Evolutionary conservation across 768 basidiomycete genomes (phyloP).

Genomic region (Lactifluus echinatus): DNA sequence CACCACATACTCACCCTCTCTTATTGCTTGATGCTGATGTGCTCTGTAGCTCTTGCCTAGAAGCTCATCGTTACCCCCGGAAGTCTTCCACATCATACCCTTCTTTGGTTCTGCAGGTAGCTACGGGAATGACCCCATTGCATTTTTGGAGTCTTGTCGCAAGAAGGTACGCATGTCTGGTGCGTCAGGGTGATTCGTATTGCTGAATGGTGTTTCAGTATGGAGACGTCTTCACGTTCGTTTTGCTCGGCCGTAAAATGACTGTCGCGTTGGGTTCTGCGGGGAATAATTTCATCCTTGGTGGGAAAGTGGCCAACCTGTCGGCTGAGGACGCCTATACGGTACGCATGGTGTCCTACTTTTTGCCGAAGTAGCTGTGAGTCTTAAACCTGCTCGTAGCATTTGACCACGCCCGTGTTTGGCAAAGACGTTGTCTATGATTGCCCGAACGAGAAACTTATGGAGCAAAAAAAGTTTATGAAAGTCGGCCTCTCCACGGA

Average conservation of each 20-base stretch:
- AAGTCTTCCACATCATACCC: conserved; percentile 91
- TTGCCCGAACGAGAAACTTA: conserved; percentile 89
- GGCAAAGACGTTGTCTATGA: conserved; percentile 98
- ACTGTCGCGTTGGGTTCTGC: conserved; percentile 87
- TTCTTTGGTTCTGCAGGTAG: conserved; percentile 79
- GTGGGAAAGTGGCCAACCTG: conserved; percentile 85
- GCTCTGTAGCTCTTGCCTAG: conserved; percentile 52
- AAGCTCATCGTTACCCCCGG: conserved; percentile 68
- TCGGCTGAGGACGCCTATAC: conserved; percentile 97
- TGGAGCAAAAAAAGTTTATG: conserved; percentile 99
- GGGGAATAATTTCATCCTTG: conserved; percentile 90
- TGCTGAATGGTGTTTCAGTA: conserved; percentile 43
- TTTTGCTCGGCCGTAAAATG: conserved; percentile 79
- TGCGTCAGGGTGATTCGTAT: neutral
- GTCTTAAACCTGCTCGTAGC: conserved; percentile 36
- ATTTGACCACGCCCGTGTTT: conserved; percentile 89
- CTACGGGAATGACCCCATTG: conserved; percentile 91
- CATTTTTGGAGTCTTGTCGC: conserved; percentile 71
- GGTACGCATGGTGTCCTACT: conserved; percentile 39
- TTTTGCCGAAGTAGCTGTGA: neutral
- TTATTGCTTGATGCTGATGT: conserved; percentile 1
- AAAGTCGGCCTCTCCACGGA: conserved; percentile 92
- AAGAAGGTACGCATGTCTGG: conserved; percentile 53
- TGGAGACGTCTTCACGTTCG: conserved; percentile 95
- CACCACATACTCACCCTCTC: conserved; percentile 22